These are phyloP conservation scores for Inga oerstediana DNA, from an alignment of 306 rosid species.

Conservation along the genomic window DNA sequence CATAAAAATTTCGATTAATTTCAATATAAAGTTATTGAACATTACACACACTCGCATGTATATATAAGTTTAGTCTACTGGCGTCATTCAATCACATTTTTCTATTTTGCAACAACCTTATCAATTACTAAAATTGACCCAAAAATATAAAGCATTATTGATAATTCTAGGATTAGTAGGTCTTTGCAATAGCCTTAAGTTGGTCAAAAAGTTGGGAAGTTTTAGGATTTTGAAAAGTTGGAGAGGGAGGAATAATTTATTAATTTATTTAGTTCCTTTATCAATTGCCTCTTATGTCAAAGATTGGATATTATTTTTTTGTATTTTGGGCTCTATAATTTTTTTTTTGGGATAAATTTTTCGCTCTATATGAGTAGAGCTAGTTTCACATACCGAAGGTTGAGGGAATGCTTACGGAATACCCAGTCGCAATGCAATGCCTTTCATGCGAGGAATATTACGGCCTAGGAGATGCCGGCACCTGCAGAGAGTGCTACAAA, in stretches of 20 bases:
- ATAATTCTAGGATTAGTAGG: neutral
- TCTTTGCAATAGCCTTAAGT: neutral
- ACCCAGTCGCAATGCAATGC: slow-evolving; percentile 35
- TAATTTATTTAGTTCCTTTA: too few relatives aligned
- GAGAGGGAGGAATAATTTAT: neutral
- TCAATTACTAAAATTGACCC: neutral
- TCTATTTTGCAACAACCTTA: neutral
- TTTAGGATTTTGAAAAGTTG: neutral
- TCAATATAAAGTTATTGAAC: too few relatives aligned
- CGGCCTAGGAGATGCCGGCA: slow-evolving; percentile 47
- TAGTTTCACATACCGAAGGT: too few relatives aligned
- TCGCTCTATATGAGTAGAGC: too few relatives aligned
- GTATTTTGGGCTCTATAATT: too few relatives aligned
- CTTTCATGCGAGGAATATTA: slow-evolving; percentile 48
- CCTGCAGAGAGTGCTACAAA: slow-evolving; percentile 81
- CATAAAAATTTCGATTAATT: too few relatives aligned
- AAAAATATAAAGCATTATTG: too few relatives aligned
- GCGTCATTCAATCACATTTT: neutral
- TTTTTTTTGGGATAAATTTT: too few relatives aligned
- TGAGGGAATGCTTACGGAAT: too few relatives aligned
- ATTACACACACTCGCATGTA: too few relatives aligned
- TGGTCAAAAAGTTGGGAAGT: neutral
- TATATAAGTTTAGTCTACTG: neutral
- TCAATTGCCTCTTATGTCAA: too few relatives aligned
- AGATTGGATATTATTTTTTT: too few relatives aligned